Base-by-base conservation (phyloP, 768 basidiomycete genomes). In the Collybia sordida region DNA sequence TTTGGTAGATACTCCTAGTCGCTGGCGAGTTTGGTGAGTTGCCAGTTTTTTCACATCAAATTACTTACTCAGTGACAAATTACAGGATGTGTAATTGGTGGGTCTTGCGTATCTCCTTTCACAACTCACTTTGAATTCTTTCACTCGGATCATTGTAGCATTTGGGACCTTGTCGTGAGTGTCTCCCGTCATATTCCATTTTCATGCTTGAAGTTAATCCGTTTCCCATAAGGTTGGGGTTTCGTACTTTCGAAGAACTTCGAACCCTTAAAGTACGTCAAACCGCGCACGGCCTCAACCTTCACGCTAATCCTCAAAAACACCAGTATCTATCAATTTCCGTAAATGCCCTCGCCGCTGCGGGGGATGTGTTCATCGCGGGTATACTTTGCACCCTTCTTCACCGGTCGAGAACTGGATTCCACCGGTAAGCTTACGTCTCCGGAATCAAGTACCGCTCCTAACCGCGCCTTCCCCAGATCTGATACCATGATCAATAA, bases 401-500 rank as follows among this genome's bases (percentile, higher is more conserved):
- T 38, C 70, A 72, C 23, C 59, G 56, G 6, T 77, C 74, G 3
- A 69, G 78, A 40, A 77, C 79, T 36, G 77, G 79, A n/a, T 80
- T 79, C 62, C 66, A 66, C 19, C 70, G 66, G 77, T 72, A 54
- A 9, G 63, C 46, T 18, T 49, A 15, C 7, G 8, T 42, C 11
- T 31, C 24, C 21, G 31, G 19, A 19, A 17, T 28, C 3, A 12
- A 4, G 5, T 43, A 4, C 0, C 6, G 15, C 23, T 42, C 31
- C 51, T 53, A 38, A 37, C 1, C 39, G 11, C 5, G 41, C 9
- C 11, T n/a, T 49, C 23, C 27, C 9, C 24, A 72, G 72, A 52
- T 79, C 78, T 6, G 75, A 80, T 38, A 74, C 71, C 3, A 69
- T 79, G 65, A 77, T 80, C 55, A 72, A 64, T 49, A 75, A 71